Base-by-base conservation (phyloP, 1,284 basidiomycete species). In the Tylopilus orsonianus region DNA sequence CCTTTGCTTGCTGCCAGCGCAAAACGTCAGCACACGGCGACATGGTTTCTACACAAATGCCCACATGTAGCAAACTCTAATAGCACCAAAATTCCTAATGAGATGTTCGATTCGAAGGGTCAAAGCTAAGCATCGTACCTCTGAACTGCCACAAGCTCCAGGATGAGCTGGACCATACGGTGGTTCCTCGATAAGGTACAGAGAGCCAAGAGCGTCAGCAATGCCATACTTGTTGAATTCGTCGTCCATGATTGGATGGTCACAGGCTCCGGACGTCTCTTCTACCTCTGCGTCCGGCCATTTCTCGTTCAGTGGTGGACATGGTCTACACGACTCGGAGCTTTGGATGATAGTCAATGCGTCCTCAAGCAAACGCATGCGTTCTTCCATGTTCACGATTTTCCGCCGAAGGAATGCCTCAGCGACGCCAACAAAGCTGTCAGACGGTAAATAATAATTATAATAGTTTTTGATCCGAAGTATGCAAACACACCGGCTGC, bases 311-410 rank as follows among this genome's bases (percentile, higher is more conserved):
- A 75, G 64, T 26, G 74, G 57, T 1, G 74, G 75, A 55, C 75
- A 74, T 5, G 67, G 62, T 37, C 61, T 55, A 48, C 65, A 56
- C 19, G 71, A 67, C 39, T 41, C 41, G 12, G 53, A 57, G 29
- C 60, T 56, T 36, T 73, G 66, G 16, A 72, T 56, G 39, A 77
- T 76, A n/a, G 72, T 71, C n/a, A 79, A 61, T 13, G 75, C 77
- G 47, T 77, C 75, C 56, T 80, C 77, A 14, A 79, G 65, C 3
- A 70, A 69, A 53, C 67, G 71, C 69, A 77, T 76, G 2, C 75
- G 69, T 9, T 71, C 71, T 53, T 79, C 74, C 62, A 77, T 63
- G 40, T 61, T 67, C 14, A 60, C 54, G 43, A 75, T 63, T 58
- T 76, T 75, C 37, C 62, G 64, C 18, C 68, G 70, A 18, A 80